These are phyloP conservation scores for Ophiognomonia clavigignenti-juglandacearum DNA, from an alignment of 2,329 filamentous ascomycete species.

Conservation along the genomic window DNA sequence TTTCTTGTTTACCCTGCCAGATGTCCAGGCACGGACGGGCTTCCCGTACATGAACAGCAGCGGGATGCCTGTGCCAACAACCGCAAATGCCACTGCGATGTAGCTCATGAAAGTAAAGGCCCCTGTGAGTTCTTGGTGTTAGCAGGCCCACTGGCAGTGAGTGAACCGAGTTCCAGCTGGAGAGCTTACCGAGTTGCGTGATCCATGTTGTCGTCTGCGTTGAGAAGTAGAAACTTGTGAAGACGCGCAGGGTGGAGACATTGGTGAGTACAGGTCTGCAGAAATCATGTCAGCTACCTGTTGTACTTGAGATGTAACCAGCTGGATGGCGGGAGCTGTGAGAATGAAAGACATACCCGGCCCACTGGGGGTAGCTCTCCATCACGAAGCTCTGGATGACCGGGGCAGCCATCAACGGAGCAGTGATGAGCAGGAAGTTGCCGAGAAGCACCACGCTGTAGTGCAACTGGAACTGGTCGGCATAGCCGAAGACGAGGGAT, in stretches of 20 bases:
- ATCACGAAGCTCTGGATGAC: not conserved
- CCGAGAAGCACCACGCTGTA: not conserved
- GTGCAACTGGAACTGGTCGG: slow-evolving; percentile 1
- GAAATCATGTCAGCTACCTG: not conserved
- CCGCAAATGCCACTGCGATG: slow-evolving; percentile 9
- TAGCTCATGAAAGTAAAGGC: slow-evolving; percentile 2
- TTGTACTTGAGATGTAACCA: no score
- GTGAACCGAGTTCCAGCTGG: not conserved
- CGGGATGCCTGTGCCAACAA: slow-evolving; percentile 25
- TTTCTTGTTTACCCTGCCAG: slow-evolving; percentile 20
- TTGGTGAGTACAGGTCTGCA: slow-evolving; percentile 25
- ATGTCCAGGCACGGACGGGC: slow-evolving; percentile 23
- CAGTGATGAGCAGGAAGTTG: not conserved
- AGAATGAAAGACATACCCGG: not conserved
- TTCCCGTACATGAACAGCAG: slow-evolving; percentile 23
- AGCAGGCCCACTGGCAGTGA: not conserved
- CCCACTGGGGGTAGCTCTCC: not conserved
- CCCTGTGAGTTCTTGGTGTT: not conserved
- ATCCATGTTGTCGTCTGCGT: slow-evolving; percentile 24
- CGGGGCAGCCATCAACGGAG: not conserved
- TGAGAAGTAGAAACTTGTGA: slow-evolving; percentile 24
- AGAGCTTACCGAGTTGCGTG: slow-evolving; percentile 10
- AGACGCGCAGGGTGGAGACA: slow-evolving; percentile 24
- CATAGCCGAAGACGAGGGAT: not conserved
- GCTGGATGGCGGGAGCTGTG: no score